Conservation (phyloP, 23 red algal species). For the Gracilaria gracilis region DNA sequence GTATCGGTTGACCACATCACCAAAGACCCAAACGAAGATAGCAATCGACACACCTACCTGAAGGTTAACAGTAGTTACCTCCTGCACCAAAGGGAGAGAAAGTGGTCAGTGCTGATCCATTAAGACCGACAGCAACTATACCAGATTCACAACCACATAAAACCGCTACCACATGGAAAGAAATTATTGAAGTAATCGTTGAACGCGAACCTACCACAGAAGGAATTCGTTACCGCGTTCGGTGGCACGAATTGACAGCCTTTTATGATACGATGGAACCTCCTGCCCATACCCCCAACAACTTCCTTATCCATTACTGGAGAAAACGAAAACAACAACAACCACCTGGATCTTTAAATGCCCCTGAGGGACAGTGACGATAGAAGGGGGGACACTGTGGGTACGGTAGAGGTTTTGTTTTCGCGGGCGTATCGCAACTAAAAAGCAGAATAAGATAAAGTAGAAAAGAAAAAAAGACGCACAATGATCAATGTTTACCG, state of each 20-base stretch:
- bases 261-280: neutral
- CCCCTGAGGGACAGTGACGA: neutral
- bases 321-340: neutral
- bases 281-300: neutral
- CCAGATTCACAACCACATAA: neutral
- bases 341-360: neutral
- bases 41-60: too few species aligned
- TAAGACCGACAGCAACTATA: too few species aligned
- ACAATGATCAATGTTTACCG: too few species aligned
- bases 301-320: neutral
- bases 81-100: neutral
- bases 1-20: neutral
- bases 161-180: neutral
- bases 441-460: too few species aligned
- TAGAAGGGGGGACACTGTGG: neutral
- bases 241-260: neutral
- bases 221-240: neutral
- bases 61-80: neutral
- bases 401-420: too few species aligned
- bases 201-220: neutral
- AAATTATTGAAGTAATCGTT: neutral
- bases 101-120: neutral
- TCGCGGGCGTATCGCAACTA: too few species aligned
- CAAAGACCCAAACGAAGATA: too few species aligned
- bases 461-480: too few species aligned